These are phyloP conservation scores for Phytophthora kernoviae DNA, from an alignment of 352 stramenopile species.

Conservation along the genomic window DNA sequence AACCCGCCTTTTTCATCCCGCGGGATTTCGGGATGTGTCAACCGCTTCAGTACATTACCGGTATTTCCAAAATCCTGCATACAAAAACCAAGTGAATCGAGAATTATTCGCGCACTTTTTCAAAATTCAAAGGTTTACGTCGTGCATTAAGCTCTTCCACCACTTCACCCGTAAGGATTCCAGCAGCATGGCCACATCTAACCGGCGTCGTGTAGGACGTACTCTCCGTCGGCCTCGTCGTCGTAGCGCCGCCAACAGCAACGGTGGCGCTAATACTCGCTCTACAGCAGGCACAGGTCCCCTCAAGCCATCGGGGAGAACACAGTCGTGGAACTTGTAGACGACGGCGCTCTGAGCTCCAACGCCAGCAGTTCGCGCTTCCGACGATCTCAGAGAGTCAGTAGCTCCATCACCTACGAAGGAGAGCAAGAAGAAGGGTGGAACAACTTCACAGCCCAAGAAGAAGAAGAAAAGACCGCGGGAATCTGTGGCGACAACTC, in stretches of 20 bases:
- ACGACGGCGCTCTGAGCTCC: conserved; percentile 18
- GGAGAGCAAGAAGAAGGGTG: conserved; percentile 26
- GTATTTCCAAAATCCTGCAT: too few relatives aligned
- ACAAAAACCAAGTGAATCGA: too few relatives aligned
- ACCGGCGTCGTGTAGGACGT: conserved; percentile 42
- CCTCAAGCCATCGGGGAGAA: conserved; percentile 72
- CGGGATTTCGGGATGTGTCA: too few relatives aligned
- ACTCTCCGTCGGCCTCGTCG: conserved; percentile 52
- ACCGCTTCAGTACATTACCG: too few relatives aligned
- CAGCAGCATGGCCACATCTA: conserved; percentile 45
- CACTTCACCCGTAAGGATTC: too few relatives aligned
- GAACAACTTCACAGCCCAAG: too few relatives aligned
- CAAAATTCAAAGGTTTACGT: conserved; percentile 26
- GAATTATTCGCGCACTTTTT: conserved; percentile 20
- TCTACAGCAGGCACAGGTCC: conserved; percentile 19
- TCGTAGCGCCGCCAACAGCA: conserved; percentile 20
- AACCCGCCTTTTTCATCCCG: too few relatives aligned
- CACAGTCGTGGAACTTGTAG: conserved; percentile 50
- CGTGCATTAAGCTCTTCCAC: background rate
- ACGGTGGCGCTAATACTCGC: conserved; percentile 10
- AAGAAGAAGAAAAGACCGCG: conserved; percentile 39
- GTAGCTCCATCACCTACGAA: conserved; percentile 33
- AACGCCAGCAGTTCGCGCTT: conserved; percentile 15
- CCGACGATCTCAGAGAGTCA: background rate
- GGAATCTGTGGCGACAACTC: conserved; percentile 12